These are phyloP conservation scores for Penicillium palitans DNA, from an alignment of 2,329 filamentous ascomycete genomes.

Conservation along the genomic window DNA sequence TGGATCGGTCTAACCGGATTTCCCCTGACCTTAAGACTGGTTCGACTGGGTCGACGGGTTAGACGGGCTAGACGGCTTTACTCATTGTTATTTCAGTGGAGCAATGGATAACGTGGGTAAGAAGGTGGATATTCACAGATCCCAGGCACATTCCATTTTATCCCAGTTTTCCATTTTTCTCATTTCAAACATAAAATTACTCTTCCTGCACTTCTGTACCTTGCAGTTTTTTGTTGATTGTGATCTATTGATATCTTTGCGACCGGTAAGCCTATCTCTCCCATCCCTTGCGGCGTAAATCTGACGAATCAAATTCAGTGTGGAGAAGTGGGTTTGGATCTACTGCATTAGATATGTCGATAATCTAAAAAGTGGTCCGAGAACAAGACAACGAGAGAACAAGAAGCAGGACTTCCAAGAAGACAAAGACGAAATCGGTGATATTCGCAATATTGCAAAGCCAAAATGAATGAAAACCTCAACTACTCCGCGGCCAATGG, in stretches of 20 bases:
- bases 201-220: constrained; percentile 1
- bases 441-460: neutral
- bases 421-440: neutral
- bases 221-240: constrained; percentile 4
- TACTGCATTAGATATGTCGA: constrained; percentile 25
- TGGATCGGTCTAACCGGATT: neutral
- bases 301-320: constrained; percentile 9
- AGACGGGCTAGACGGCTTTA: too few species aligned
- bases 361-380: constrained; percentile 16
- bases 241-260: constrained; percentile 4
- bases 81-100: neutral
- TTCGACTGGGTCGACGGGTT: neutral
- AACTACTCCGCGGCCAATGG: constrained; percentile 10
- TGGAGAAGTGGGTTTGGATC: constrained; percentile 14
- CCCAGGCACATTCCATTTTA: constrained; percentile 1
- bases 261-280: neutral
- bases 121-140: neutral
- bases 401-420: constrained; percentile 4
- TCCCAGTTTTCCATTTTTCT: neutral
- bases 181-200: neutral
- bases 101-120: constrained; percentile 2
- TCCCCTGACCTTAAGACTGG: neutral
- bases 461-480: constrained; percentile 6
- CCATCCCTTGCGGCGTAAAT: constrained; percentile 8
- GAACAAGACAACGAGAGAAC: neutral